These are phyloP conservation scores for Paramecium tetraurelia DNA, from an alignment of 73 alveolate species.

Conservation along the genomic window DNA sequence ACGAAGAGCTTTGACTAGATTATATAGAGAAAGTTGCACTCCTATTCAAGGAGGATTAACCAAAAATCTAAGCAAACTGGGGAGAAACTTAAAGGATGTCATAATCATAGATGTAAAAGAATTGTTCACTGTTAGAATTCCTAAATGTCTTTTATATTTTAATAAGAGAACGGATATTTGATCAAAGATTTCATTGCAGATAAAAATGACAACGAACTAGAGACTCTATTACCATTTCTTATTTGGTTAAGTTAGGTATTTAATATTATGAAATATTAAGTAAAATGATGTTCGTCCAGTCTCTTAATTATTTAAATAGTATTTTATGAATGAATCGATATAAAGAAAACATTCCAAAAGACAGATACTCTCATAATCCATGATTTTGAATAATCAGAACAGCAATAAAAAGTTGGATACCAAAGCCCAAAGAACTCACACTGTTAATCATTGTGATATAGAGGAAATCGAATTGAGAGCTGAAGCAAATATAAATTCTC, in stretches of 20 bases:
- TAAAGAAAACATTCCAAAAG: not conserved
- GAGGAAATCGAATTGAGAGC: conserved; percentile 23
- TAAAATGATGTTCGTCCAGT: conserved; percentile 42
- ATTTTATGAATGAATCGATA: not conserved
- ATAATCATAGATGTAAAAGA: conserved; percentile 68
- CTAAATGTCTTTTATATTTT: conserved; percentile 77
- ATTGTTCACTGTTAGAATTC: conserved; percentile 63
- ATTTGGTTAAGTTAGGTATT: conserved; percentile 51
- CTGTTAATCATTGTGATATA: not conserved
- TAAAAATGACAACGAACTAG: conserved; percentile 57
- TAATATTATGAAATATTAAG: not conserved
- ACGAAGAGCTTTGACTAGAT: conserved; percentile 21
- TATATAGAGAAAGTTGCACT: conserved; percentile 68
- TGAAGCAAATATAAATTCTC: not conserved
- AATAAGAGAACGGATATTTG: conserved; percentile 86
- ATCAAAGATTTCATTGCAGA: conserved; percentile 66
- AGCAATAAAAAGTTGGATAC: not conserved
- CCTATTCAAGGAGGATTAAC: conserved; percentile 61
- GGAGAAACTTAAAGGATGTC: conserved; percentile 66
- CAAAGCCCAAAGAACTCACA: not conserved
- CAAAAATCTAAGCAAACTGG: conserved; percentile 66
- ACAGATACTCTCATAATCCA: not conserved
- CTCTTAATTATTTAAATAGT: not conserved
- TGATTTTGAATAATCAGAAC: not conserved
- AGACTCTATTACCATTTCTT: conserved; percentile 46